These are phyloP conservation scores for Pyricularia sp. DNA, from an alignment of 2,329 filamentous ascomycete species.

Conservation along the genomic window DNA sequence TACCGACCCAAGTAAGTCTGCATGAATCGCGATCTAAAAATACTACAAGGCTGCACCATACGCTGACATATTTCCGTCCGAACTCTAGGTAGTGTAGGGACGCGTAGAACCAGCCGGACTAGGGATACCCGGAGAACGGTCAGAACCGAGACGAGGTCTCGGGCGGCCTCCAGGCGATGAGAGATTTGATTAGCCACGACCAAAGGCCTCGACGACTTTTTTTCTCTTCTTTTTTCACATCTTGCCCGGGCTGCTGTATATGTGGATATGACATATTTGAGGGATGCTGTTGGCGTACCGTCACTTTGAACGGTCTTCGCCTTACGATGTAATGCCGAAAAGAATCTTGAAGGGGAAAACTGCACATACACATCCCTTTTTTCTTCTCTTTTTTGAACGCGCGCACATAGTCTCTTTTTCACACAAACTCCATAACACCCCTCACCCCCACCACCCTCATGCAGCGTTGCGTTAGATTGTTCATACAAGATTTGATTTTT, in stretches of 20 bases:
- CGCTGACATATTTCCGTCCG: not conserved
- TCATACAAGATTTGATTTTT: not conserved
- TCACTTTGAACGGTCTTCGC: not conserved
- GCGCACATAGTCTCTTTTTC: not conserved
- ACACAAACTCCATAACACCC: not conserved
- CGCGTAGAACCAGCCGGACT: constrained; percentile 2
- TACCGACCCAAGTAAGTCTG: constrained; percentile 38
- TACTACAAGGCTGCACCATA: not conserved
- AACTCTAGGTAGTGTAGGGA: constrained; percentile 4
- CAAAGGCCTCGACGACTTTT: not conserved
- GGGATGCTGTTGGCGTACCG: not conserved
- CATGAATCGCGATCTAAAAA: not conserved
- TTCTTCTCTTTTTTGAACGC: not conserved
- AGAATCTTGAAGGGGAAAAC: not conserved
- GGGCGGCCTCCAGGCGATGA: not conserved
- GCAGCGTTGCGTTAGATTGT: not conserved
- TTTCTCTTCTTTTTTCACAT: not conserved
- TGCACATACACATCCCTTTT: not conserved
- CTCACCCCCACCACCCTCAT: not conserved
- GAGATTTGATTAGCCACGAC: not conserved
- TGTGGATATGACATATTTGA: not conserved
- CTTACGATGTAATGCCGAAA: not conserved
- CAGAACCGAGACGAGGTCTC: constrained; percentile 1
- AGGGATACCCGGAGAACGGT: constrained; percentile 5
- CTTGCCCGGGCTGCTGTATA: not conserved